Evolutionary conservation across 139 green algal species (phyloP), one percentile per base, ranked within the genome.

Genomic region (Gonium pectorale): DNA sequence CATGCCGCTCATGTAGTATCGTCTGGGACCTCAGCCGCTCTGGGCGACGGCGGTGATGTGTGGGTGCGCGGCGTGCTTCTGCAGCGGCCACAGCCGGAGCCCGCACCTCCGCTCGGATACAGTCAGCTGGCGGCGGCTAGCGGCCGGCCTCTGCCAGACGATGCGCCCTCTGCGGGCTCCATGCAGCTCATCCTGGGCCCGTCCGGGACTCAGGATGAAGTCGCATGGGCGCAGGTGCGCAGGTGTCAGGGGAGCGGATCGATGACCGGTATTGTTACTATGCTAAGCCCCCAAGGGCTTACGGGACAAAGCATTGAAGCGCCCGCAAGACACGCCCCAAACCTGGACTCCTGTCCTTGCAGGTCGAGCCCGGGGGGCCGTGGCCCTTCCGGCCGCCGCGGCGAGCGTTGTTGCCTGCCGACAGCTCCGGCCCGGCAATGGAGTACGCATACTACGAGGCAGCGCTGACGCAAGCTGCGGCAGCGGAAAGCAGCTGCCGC

Each of bases 401-500:
- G 11, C 68, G 68, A 17, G 46, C 68, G 13, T 27, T 43, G 31
- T 43, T 78, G 2, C 68, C 38, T 13, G 5, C 41, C 40, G 67
- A 22, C 19, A 35, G 27, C 67, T 74, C 49, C 49, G 17, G 49
- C 49, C 49, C 49, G 49, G 15, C 49, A 59, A 17, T 17, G 11
- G 72, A 80, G 52, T 80, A 80, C 52, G 37, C 3, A 6, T 43
- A 46, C 17, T 44, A 80, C 49, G 72, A 80, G 21, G 37, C 52
- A n/a, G 51, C 72, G 21, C 43, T 60, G 51, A 41, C 72, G 38
- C 72, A 80, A 29, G 51, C 52, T 7, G 72, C 49, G 35, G 72
- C 72, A 22, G 24, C 24, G 52, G 35, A 37, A 22, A 29, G 29
- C 40, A 40, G 24, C 73, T 81, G 73, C 73, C 24, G 7, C 26